Evolutionary conservation across 805 yeast genomes (phyloP).

Genomic region (Suhomyces kilbournensis): DNA sequence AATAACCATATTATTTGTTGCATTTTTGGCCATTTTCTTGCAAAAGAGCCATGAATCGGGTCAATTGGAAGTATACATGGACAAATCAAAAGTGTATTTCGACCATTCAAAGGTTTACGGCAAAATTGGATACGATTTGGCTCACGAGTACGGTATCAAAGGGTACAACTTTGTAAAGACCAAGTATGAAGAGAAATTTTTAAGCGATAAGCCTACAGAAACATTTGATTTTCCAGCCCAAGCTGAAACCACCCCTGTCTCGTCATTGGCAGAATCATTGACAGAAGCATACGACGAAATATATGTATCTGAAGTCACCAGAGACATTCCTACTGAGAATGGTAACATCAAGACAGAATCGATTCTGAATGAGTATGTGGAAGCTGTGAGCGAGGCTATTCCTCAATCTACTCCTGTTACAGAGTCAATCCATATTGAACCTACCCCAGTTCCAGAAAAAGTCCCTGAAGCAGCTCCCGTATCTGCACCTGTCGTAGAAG

Average conservation of each 20-base stretch:
- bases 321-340: constrained; percentile 9
- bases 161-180: constrained; percentile 27
- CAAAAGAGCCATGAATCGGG: constrained; percentile 37
- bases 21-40: constrained; percentile 27
- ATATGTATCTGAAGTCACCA: constrained; percentile 15
- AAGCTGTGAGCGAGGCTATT: background rate
- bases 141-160: constrained; percentile 20
- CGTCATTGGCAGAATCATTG: background rate
- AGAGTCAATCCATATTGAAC: background rate
- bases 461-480: background rate
- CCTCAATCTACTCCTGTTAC: constrained; percentile 1
- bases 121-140: constrained; percentile 12
- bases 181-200: constrained; percentile 21
- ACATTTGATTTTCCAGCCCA: constrained; percentile 8
- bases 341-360: constrained; percentile 14
- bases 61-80: constrained; percentile 22
- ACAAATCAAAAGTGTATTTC: constrained; percentile 2
- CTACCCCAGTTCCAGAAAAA: background rate
- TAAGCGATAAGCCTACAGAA: constrained; percentile 21
- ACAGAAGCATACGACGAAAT: constrained; percentile 5
- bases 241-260: background rate
- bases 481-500: background rate
- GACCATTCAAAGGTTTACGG: constrained; percentile 18
- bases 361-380: background rate
- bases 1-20: constrained; percentile 32